Base-by-base conservation (phyloP, 2,329 filamentous ascomycete genomes). In the Emmonsia crescens region DNA sequence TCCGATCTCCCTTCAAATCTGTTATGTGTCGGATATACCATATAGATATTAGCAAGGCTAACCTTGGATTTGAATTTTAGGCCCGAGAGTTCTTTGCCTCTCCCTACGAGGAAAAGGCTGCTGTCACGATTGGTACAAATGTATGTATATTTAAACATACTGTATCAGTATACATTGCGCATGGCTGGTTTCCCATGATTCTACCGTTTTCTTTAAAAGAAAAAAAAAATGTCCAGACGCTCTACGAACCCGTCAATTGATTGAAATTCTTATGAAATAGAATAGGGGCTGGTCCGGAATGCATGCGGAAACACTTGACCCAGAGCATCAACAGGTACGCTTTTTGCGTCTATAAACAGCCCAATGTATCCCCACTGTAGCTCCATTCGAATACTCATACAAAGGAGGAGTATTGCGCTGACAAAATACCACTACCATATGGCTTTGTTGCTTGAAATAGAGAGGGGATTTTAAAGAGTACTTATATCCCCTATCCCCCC, bases 221-320 rank as follows among this genome's bases (percentile, higher is more conserved):
- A 10, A 24, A 14, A 33, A 24, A 12, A 24, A 10, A 33, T 31
- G 19, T 9, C 6, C 27, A 51, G 24, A 48, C 21, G 16, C 49
- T n/a, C 19, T 33, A 12, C 21, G 16, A 31, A 52, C 16, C 27
- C 9, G 8, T 57, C 19, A 49, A 49, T 59, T 59, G 42, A 59
- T 40, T 52, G 12, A 33, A n/a, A 24, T 2, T 40, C 6, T 49
- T 59, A 49, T 62, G 52, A 55, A 29, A 52, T 64, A 94, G 78
- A 97, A 97, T 71, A 84, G 86, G 49, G 94, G 93, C 63, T 99
- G 92, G 91, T 84, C 89, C 1, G 85, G 85, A 19, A 92, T 96
- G 88, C 88, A 93, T 69, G 85, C 85, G 14, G 93, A 99, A 76
- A 93, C 88, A 0, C 78, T 97, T 12, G 93, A 97, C 72, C 91